Base-by-base conservation (phyloP, 78 protist species). In the Dictyostelium firmibasis region DNA sequence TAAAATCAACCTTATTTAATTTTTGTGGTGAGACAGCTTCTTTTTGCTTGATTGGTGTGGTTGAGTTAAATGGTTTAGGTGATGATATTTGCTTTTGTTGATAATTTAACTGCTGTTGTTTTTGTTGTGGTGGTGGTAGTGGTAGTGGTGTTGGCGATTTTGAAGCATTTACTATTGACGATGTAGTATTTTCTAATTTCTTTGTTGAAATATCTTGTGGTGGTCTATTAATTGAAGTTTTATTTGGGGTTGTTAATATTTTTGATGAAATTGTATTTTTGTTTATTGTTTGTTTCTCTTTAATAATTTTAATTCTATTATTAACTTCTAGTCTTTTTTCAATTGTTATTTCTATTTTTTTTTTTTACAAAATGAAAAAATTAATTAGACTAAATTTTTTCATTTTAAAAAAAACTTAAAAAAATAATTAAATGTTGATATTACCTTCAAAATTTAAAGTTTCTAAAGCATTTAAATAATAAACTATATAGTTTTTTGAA, bases 391-490 rank as follows among this genome's bases (percentile, higher is more conserved):
- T 44, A 7, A 5, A 44, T 44, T 44, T 7, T 44, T 44, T 44
- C 13, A 6, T n/a, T n/a, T n/a, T n/a, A n/a, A n/a, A n/a, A n/a
- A n/a, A n/a, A n/a, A n/a, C n/a, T n/a, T n/a, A n/a, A n/a, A n/a
- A n/a, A n/a, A n/a, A n/a, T n/a, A n/a, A n/a, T n/a, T n/a, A n/a
- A n/a, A n/a, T n/a, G n/a, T n/a, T n/a, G n/a, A n/a, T 27, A 69
- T 72, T 72, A 75, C 81, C 35, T 20, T 75, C 36, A 36, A 75
- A 75, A 35, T 75, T 75, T 36, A 75, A 75, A 23, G 81, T 75
- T 18, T 75, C 81, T 75, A 75, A 31, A 18, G 27, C 4, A 14
- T 11, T 75, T 36, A 36, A 2, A 75, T 36, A 75, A 75, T 36
- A n/a, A 75, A 75, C 20, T 75, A 36, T 7, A 75, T 75, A 29